Conservation (phyloP, 345 rosid genomes). For the Syzygium oleosum region DNA sequence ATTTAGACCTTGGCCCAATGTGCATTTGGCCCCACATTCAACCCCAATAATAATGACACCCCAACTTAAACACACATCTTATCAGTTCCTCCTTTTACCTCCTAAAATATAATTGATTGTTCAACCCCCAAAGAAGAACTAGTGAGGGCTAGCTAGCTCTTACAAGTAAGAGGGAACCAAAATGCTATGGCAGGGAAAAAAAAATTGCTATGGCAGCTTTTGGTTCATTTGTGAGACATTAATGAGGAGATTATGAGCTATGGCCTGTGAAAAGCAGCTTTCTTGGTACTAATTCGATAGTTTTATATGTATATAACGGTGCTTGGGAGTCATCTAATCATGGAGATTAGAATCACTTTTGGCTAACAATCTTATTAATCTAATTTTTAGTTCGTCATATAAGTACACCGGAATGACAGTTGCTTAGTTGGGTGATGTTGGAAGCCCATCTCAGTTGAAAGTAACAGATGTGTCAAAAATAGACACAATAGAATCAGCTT, state of each 20-base stretch:
- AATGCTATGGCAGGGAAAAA: not conserved
- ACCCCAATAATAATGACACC: slow-evolving; percentile 29
- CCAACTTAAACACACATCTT: slow-evolving; percentile 14
- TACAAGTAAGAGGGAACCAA: not conserved
- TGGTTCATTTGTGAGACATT: not conserved
- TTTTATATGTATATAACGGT: not conserved
- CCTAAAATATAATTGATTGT: not conserved
- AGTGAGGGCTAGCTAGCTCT: not conserved
- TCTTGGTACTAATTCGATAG: not conserved
- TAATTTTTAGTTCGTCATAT: not conserved
- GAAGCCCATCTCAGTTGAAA: not conserved
- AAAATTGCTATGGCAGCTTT: not conserved
- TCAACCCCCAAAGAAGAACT: not conserved
- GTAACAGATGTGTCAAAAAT: not conserved
- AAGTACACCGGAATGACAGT: not conserved
- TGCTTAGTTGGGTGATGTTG: not conserved
- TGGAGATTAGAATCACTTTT: not conserved
- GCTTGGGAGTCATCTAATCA: not conserved
- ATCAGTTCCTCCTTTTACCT: not conserved
- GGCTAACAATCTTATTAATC: not conserved
- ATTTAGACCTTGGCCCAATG: slow-evolving; percentile 40
- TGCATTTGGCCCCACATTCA: slow-evolving; percentile 27
- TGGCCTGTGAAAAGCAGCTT: not conserved
- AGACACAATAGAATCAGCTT: not conserved
- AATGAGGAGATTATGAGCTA: not conserved